Base-by-base conservation (phyloP, 495 filamentous ascomycete species). In the Wilcoxina mikolae region DNA sequence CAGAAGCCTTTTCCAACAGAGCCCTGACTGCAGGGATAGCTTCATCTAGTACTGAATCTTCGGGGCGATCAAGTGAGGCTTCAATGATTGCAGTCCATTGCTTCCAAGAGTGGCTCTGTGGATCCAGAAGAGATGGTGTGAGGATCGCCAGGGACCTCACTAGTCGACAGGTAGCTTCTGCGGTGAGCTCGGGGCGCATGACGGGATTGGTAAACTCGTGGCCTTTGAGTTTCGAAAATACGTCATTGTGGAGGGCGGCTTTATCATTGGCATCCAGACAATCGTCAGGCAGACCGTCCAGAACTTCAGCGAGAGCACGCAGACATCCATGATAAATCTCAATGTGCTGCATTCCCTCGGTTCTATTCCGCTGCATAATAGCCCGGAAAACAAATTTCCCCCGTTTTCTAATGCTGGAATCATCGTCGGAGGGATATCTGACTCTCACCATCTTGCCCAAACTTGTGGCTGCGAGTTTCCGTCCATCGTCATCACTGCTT, bases 401-500 rank as follows among this genome's bases (percentile, higher is more conserved):
- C 11, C 15, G 11, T 20, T 56, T 27, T 24, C 41, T 11, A 5
- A 42, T 10, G 1, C 39, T 38, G 15, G 35, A 27, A 7, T 23
- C 46, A 3, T 9, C 15, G 24, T 66, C 56, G 0, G 7, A 29
- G 9, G 62, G 58, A 5, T 64, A 48, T 0, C 28, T 33, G 28
- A 62, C 42, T 7, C 24, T 64, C 22, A 76, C 76, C 24, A 91
- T 61, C 3, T 57, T 61, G 5, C 85, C 85, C 54, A 90, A 78
- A 0, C 83, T 78, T 4, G 62, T 65, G 0, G 85, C 87, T 29
- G 87, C 83, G 39, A 77, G 72, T 61, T 84, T 76, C 54, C 91
- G 74, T 17, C 85, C 82, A 7, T 75, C 72, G 0, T 78, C 73
- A 67, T 95, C 89, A 38, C 76, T 72, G 54, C 87, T 83, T 0